phyloP scores from a whole-genome alignment of 495 filamentous ascomycete genomes.

The Neurospora intermedia region DNA sequence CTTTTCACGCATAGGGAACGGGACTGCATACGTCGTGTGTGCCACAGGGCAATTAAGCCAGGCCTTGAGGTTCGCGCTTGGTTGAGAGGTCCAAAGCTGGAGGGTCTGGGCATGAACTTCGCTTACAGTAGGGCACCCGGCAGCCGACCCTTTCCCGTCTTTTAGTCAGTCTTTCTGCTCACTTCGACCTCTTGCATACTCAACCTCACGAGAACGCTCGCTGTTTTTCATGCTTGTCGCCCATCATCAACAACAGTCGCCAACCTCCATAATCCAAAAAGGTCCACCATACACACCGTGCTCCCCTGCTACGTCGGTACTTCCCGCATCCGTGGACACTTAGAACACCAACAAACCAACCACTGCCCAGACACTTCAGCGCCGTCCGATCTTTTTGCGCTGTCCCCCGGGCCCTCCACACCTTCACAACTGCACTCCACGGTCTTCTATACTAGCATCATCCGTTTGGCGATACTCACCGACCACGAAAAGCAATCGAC shows the following conservation, averaged over 20 bases:
- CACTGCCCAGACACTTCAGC: background rate
- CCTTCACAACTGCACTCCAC: background rate
- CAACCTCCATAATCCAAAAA: background rate
- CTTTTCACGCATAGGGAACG: background rate
- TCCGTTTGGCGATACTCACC: background rate
- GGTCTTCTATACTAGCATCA: background rate
- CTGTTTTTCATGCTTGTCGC: background rate
- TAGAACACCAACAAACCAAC: background rate
- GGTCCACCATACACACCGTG: background rate
- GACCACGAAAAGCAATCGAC: background rate
- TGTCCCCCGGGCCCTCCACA: background rate
- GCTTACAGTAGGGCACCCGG: background rate
- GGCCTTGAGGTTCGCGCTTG: background rate
- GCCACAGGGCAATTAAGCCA: background rate
- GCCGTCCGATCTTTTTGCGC: background rate
- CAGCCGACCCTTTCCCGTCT: background rate
- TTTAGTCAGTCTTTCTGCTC: background rate
- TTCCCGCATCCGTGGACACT: background rate
- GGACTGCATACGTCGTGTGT: background rate
- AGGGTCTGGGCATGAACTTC: background rate
- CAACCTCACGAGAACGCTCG: background rate
- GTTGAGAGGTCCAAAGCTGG: background rate
- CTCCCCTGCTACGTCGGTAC: background rate
- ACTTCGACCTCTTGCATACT: background rate
- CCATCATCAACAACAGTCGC: background rate